These are phyloP conservation scores for Phytophthora europaea DNA, from an alignment of 352 stramenopile species.

Conservation along the genomic window DNA sequence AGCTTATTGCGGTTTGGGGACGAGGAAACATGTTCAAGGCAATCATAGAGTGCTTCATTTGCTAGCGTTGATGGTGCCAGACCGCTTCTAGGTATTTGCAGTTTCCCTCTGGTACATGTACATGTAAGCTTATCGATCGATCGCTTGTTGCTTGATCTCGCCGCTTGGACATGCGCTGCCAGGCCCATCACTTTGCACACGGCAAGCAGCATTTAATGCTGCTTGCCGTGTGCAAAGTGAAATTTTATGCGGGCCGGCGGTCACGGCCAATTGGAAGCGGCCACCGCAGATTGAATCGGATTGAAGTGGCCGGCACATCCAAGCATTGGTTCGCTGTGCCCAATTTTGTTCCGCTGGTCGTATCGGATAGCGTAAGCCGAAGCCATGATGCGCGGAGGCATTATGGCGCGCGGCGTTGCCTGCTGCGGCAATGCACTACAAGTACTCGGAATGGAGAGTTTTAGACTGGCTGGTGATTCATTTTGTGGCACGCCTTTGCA, in stretches of 20 bases:
- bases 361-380: constrained; percentile 3
- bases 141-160: neutral
- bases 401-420: neutral
- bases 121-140: neutral
- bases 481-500: constrained; percentile 11
- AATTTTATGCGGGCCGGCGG: neutral
- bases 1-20: neutral
- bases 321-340: neutral
- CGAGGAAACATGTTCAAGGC: neutral
- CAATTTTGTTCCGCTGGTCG: constrained; percentile 9
- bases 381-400: neutral
- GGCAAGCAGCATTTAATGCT: constrained; percentile 4
- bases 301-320: constrained; percentile 12
- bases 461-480: constrained; percentile 7
- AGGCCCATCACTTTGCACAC: neutral
- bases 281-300: constrained; percentile 14
- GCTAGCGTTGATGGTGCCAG: neutral
- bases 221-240: no score
- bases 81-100: neutral
- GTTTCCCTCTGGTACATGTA: no score
- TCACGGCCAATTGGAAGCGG: constrained; percentile 21
- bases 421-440: neutral
- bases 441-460: neutral
- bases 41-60: neutral
- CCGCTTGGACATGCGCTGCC: constrained; percentile 13